Evolutionary conservation across 2,329 filamentous ascomycete species (phyloP).

Genomic region (Arachnomyces sp.): DNA sequence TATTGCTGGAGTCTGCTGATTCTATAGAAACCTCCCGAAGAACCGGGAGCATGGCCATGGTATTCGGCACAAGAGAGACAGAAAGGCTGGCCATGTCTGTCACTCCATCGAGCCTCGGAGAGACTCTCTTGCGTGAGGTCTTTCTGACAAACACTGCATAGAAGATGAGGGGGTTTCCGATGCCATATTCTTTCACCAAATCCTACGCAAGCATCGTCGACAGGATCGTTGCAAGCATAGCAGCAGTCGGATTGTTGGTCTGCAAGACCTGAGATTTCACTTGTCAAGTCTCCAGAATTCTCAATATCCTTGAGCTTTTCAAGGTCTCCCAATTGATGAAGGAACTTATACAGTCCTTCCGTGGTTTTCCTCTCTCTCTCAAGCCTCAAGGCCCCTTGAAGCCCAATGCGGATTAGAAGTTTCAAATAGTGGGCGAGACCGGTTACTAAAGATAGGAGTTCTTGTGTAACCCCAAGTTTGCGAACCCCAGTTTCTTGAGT

Average conservation of each 20-base stretch:
- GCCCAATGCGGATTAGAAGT: constrained; percentile 89
- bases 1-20: constrained; percentile 90
- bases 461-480: constrained; percentile 92
- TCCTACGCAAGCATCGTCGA: constrained; percentile 87
- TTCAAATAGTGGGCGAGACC: constrained; percentile 96
- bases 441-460: constrained; percentile 93
- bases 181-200: constrained; percentile 75
- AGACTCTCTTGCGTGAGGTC: constrained; percentile 55
- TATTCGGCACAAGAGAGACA: constrained; percentile 59
- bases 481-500: constrained; percentile 85
- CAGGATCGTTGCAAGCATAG: constrained; percentile 69
- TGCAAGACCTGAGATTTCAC: constrained; percentile 59
- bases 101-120: constrained; percentile 63
- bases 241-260: constrained; percentile 81
- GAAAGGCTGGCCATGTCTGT: constrained; percentile 59
- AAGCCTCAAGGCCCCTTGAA: constrained; percentile 85
- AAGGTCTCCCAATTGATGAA: constrained; percentile 77
- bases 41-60: constrained; percentile 39
- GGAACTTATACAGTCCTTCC: constrained; percentile 71
- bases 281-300: constrained; percentile 55
- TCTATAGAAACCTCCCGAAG: constrained; percentile 55
- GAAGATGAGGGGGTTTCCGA: constrained; percentile 59
- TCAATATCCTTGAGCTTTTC: constrained; percentile 69
- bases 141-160: constrained; percentile 61
- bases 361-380: constrained; percentile 73